These are phyloP conservation scores for Bimuria novae-zelandiae DNA, from an alignment of 2,329 filamentous ascomycete species.

Conservation along the genomic window DNA sequence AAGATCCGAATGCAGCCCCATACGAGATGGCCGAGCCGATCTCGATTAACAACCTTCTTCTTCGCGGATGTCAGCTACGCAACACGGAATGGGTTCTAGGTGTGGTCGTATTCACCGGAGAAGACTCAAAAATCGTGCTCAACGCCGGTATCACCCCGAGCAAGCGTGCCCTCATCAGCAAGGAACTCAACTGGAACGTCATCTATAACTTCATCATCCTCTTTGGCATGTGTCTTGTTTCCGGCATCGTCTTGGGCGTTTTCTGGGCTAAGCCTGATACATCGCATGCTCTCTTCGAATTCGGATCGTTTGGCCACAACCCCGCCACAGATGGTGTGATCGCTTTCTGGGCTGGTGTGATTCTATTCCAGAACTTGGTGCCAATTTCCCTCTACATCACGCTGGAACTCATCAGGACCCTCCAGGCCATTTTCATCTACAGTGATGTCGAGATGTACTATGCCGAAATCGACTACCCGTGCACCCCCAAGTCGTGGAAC, in stretches of 20 bases:
- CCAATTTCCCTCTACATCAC: constrained; percentile 98
- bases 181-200: constrained; percentile 96
- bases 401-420: constrained; percentile 89
- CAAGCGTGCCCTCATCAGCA: constrained; percentile 88
- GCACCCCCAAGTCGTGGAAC: constrained; percentile 97
- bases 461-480: constrained; percentile 89
- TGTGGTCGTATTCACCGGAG: constrained; percentile 89
- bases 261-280: constrained; percentile 77
- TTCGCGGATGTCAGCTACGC: constrained; percentile 89
- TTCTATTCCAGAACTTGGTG: constrained; percentile 97
- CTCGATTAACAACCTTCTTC: constrained; percentile 90
- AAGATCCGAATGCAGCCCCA: constrained; percentile 64
- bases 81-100: constrained; percentile 97
- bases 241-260: constrained; percentile 82
- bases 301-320: constrained; percentile 73
- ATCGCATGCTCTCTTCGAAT: constrained; percentile 83
- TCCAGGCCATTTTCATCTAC: constrained; percentile 97
- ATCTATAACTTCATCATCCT: constrained; percentile 94
- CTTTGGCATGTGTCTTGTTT: constrained; percentile 84
- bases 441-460: constrained; percentile 98
- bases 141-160: constrained; percentile 94
- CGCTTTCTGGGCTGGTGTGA: constrained; percentile 93
- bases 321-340: constrained; percentile 86
- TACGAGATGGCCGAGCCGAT: constrained; percentile 90
- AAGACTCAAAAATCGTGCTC: constrained; percentile 99